Base-by-base conservation (phyloP, 345 rosid species). In the Pugionium cornutum region DNA sequence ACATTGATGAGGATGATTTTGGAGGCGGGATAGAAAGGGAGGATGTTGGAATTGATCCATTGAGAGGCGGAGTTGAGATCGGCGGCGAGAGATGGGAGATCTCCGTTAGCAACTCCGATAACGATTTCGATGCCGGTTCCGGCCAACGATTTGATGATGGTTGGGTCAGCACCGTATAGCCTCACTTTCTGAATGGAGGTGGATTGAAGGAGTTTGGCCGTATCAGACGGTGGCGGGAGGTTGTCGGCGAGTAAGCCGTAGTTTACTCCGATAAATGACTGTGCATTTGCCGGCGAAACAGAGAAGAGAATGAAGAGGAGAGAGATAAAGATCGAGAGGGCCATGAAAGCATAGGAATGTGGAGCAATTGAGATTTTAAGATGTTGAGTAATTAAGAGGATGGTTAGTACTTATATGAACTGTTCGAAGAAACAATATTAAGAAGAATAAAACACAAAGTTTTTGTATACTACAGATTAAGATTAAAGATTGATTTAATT, bases 181-280 rank as follows among this genome's bases (percentile, higher is more conserved):
- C 98, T 72, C 25, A 92, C 77, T 41, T 85, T 89, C 51, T 88
- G 80, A 33, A 92, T 82, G 1, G 89, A 64, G 2, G 95, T 89
- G 2, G 98, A 77, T 39, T 83, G 78, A 32, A 92, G 87, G 51
- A 92, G 92, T 88, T 82, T 89, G 25, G 86, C 92, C 7, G 98
- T 92, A 45, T 89, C 83, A 0, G 78, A 66, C 3, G 98, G 92
- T 9, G 91, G 84, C 53, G 98, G 98, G 27, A 92, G 86, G 66
- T 92, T 92, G 76, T 92, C 84, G 9, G 98, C 95, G 34, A 89
- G 83, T 70, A 84, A 86, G n/a, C 98, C 98, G 62, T 89, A 92
- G 79, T 89, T 92, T 32, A 87, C 87, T 31, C 95, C 96, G 37
- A 92, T 77, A 76, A 87, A 92, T 1, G 95, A 63, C 67, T 92